Conservation (phyloP, 805 yeast species). For the Metschnikowia aberdeeniae region DNA sequence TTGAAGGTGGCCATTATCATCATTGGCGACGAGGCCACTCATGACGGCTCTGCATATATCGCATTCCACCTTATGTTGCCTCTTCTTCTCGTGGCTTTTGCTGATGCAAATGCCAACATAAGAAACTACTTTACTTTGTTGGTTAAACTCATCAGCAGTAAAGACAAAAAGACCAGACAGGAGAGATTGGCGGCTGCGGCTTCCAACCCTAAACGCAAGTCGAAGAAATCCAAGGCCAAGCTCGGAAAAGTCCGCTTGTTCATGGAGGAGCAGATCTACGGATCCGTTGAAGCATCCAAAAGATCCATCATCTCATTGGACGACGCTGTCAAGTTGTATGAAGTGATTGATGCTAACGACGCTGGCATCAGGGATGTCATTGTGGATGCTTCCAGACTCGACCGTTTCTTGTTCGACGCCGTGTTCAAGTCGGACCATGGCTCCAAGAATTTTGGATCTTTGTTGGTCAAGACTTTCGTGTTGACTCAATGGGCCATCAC, state of each 20-base stretch:
- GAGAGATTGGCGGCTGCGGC: not conserved
- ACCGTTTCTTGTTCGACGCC: conserved; percentile 22
- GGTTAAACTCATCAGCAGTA: conserved; percentile 3
- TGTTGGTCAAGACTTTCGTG: conserved; percentile 56
- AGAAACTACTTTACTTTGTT: conserved; percentile 34
- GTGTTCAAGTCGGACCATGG: conserved; percentile 42
- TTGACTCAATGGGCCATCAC: conserved; percentile 58
- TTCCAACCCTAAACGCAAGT: not conserved
- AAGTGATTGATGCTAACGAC: conserved; percentile 19
- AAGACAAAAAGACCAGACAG: conserved; percentile 29
- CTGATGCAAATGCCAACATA: conserved; percentile 47
- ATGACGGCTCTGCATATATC: conserved; percentile 24
- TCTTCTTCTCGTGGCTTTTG: conserved; percentile 49
- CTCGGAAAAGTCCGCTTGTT: conserved; percentile 25
- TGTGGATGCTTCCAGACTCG: conserved; percentile 26
- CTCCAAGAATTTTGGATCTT: conserved; percentile 52
- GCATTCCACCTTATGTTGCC: conserved; percentile 53
- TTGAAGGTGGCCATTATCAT: conserved; percentile 40
- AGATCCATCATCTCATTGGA: conserved; percentile 60
- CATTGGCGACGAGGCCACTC: conserved; percentile 22
- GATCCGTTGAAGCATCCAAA: conserved; percentile 38
- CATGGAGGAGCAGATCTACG: conserved; percentile 57
- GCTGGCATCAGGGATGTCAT: conserved; percentile 21
- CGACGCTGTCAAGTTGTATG: conserved; percentile 50
- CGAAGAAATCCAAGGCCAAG: conserved; percentile 3